A percentile compares a stretch with the other conserved stretches of the same genome.
Evolutionary conservation across 164 flowering plant species (phyloP).

Genomic region (Buxus sempervirens): DNA sequence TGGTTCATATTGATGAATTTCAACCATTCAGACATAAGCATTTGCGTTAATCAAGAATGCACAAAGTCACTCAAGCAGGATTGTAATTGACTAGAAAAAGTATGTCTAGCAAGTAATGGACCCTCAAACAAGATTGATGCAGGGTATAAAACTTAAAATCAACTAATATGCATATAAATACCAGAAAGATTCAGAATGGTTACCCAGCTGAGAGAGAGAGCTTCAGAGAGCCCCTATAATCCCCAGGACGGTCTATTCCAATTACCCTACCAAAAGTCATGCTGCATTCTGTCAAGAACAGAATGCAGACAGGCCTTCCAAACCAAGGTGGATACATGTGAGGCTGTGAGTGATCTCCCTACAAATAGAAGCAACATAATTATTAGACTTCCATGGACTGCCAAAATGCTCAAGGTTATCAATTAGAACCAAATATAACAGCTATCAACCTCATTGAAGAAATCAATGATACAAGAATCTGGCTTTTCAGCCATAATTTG

Average conservation of each 20-base stretch:
- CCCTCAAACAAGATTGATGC: too few relatives aligned
- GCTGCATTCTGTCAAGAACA: constrained; percentile 76
- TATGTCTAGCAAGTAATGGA: too few relatives aligned
- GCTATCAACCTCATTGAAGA: constrained; percentile 61
- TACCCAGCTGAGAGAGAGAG: constrained; percentile 84
- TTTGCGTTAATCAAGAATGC: too few relatives aligned
- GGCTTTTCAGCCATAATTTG: constrained; percentile 55
- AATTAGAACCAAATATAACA: not conserved
- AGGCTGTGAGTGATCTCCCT: constrained; percentile 95
- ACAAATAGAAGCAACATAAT: constrained; percentile 16
- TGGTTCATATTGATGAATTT: too few relatives aligned
- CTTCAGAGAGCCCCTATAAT: constrained; percentile 66
- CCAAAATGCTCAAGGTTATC: not conserved
- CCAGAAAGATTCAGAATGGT: constrained; percentile 5
- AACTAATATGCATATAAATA: not conserved
- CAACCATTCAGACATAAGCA: too few relatives aligned
- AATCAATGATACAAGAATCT: constrained; percentile 69
- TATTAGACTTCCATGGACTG: constrained; percentile 4
- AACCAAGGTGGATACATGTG: constrained; percentile 59
- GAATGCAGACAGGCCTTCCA: constrained; percentile 66
- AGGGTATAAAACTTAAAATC: too few relatives aligned
- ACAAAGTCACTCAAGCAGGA: too few relatives aligned
- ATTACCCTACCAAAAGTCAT: constrained; percentile 73
- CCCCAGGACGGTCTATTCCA: constrained; percentile 60
- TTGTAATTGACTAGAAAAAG: too few relatives aligned